A percentile compares a stretch with the other conserved stretches of the same genome.
Conservation (phyloP, 192 early-diverging fungal genomes). For the Coemansia sp. region DNA sequence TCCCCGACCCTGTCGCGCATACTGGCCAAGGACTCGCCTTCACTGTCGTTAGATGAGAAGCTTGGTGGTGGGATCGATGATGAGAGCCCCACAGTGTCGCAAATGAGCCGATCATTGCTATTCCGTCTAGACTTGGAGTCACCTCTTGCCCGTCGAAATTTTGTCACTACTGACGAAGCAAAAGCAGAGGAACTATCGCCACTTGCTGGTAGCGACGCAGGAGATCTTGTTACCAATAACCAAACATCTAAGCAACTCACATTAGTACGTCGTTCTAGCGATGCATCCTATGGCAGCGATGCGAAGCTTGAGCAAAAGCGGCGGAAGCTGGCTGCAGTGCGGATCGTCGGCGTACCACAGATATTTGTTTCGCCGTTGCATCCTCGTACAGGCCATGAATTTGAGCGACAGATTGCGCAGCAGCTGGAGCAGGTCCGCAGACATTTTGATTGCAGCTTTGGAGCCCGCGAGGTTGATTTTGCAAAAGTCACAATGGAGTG, state of each 20-base stretch:
- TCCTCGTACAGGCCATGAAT: slow-evolving; percentile 25
- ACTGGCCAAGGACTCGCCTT: slow-evolving; percentile 34
- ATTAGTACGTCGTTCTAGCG: slow-evolving; percentile 19
- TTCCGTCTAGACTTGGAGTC: slow-evolving; percentile 52
- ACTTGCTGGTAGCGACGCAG: slow-evolving; percentile 12
- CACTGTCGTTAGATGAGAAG: slow-evolving; percentile 37
- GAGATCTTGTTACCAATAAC: neutral
- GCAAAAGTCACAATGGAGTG: slow-evolving; percentile 56
- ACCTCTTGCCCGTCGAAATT: slow-evolving; percentile 21
- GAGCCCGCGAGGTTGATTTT: slow-evolving; percentile 54
- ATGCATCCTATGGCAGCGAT: slow-evolving; percentile 1
- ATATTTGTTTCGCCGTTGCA: slow-evolving; percentile 36
- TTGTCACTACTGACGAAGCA: neutral
- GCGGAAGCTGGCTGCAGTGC: slow-evolving; percentile 11
- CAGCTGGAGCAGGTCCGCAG: slow-evolving; percentile 35
- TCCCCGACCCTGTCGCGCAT: slow-evolving; percentile 45
- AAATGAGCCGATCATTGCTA: slow-evolving; percentile 49
- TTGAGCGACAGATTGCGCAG: slow-evolving; percentile 18
- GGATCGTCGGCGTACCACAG: slow-evolving; percentile 25
- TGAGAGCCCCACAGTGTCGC: slow-evolving; percentile 49
- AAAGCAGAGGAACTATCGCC: slow-evolving; percentile 15
- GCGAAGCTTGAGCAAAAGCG: slow-evolving; percentile 20
- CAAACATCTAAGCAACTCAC: slow-evolving; percentile 1
- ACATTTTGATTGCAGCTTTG: slow-evolving; percentile 53
- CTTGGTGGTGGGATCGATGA: slow-evolving; percentile 33